Base-by-base conservation (phyloP, 2,329 filamentous ascomycete species). In the Lanzia echinophila region DNA sequence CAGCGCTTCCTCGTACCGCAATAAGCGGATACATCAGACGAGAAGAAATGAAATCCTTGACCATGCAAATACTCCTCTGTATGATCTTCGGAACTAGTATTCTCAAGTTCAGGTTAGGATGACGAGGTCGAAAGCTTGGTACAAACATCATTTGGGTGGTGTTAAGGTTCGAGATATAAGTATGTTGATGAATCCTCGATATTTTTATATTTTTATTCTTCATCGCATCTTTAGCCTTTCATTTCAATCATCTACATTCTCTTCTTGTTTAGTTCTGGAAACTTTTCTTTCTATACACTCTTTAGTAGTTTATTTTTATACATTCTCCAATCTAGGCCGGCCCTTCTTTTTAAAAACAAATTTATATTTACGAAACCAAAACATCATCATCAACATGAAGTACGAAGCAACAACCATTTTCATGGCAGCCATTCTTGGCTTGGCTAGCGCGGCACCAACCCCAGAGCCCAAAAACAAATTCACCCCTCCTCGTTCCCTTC, bases 251-350 rank as follows among this genome's bases (percentile, higher is more conserved):
- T 61, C 60, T 62, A 60, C 63, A 56, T 64, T 66, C 64, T 60
- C 59, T 66, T 60, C 54, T 59, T 60, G 57, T 43, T 43, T 56
- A 63, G 61, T 67, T 66, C 65, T 63, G 65, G 63, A 64, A 65
- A 66, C 60, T 62, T 64, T 59, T 47, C 57, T 36, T 63, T 68
- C 59, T 60, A 44, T 49, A 64, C 66, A 60, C 59, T 67, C 62
- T 62, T 65, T 67, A 58, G 46, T 44, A 47, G 47, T 51, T 41
- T 39, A 11, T 39, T 46, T 6, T 15, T 19, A 46, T 41, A 41
- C 38, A 41, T 6, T 41, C 49, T 55, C 42, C 56, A 47, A 48
- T 36, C 50, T 60, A 65, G 64, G 63, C 63, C 62, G 64, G 63
- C 57, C 65, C 64, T 67, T 63, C 11, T 36, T 36, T 46, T 46